Evolutionary conservation across 148 eudicot species (phyloP), one percentile per base, ranked within the genome.

Genomic region (Arbutus unedo): DNA sequence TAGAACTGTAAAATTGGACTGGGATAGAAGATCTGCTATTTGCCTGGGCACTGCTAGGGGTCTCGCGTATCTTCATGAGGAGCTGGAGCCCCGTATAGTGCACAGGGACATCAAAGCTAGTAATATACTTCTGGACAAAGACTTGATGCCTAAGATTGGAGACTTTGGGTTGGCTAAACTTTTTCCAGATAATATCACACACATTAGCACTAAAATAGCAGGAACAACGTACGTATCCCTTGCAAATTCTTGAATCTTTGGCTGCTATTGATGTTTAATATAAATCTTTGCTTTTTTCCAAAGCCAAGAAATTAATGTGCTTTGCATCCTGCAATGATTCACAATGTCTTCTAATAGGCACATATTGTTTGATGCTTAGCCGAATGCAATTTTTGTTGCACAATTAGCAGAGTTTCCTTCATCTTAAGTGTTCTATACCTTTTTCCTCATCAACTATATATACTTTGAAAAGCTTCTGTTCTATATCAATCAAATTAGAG

Each of bases 161-260:
- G 98, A 95, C 82, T 95, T 95, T 81, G 98, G 98, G 77, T 85
- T 95, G 91, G 98, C 97, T 68, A 95, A 92, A 82, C 95, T 95
- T 53, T 95, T 95, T 79, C 98, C 98, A 3, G 95, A 95, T 64
- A 84, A 89, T 77, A 88, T 95, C 38, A 95, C 97, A 68, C 98
- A 95, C 88, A 92, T 95, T 60, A 95, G 93, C 89, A 95, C 98
- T 14, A 87, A 85, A 88, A 82, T 95, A 81, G 97, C 93, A 41
- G 97, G 98, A 84, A 95, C 98, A 53, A 91, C 93, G 97, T 95
- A 92, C 2, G 97, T 88, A 60, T 6, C 21, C 51, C 51, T 82
- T 59, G 45, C 43, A 8, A 1, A 45, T 77, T 67, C 41, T 47
- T 62, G 25, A 76, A 66, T 3, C 76, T 53, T 62, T 75, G 60